These are phyloP conservation scores for Knufia petricola DNA, from an alignment of 2,329 filamentous ascomycete species.

Conservation along the genomic window DNA sequence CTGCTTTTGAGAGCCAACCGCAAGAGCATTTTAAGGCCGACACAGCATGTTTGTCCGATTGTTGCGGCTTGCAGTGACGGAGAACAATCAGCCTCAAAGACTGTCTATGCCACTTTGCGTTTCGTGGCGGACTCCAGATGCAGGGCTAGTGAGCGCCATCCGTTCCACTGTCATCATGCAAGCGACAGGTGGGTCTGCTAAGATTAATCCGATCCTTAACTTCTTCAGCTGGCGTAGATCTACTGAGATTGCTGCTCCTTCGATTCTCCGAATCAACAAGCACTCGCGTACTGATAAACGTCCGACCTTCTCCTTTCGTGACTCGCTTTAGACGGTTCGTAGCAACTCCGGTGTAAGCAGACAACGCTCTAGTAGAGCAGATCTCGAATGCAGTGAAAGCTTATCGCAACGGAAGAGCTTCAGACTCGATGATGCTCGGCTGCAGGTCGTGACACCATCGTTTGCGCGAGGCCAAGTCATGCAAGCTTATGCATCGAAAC, in stretches of 20 bases:
- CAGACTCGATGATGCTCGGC: background rate
- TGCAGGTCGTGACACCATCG: constrained; percentile 2
- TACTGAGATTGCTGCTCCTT: constrained; percentile 1
- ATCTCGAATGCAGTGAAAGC: background rate
- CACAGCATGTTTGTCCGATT: constrained; percentile 4
- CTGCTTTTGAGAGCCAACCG: background rate
- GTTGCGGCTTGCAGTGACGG: background rate
- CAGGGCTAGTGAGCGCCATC: background rate
- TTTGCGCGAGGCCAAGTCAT: too few relatives aligned
- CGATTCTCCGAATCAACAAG: background rate
- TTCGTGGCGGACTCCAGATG: constrained; percentile 1
- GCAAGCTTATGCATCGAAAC: background rate
- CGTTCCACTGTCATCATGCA: background rate
- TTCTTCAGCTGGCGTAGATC: background rate
- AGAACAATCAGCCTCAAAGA: background rate
- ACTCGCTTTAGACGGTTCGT: background rate
- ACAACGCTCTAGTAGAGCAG: background rate
- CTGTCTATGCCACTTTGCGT: background rate
- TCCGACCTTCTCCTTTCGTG: background rate
- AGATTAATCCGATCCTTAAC: background rate
- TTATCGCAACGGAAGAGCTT: background rate
- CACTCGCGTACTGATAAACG: background rate
- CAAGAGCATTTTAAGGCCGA: background rate
- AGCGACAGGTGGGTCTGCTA: background rate
- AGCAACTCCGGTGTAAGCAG: background rate